Percentiles rank a stretch among this genome's conserved stretches.
Conservation (phyloP, 371 early-diverging fungal genomes). For the Mucor mucedo region DNA sequence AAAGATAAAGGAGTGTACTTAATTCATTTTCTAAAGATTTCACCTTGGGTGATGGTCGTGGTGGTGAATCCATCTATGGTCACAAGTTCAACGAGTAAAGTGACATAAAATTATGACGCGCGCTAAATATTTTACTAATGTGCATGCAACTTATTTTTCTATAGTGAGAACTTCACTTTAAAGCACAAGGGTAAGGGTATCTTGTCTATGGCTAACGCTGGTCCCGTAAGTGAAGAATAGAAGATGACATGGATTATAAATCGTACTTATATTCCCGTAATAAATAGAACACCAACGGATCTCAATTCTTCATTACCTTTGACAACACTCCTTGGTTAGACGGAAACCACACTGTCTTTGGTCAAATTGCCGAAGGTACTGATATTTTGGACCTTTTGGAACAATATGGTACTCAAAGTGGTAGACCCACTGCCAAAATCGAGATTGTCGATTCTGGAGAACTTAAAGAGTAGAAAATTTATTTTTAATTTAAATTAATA, state of each 20-base stretch:
- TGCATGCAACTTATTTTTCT: slow-evolving; percentile 2
- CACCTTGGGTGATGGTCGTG: slow-evolving; percentile 91
- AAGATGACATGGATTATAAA: neutral
- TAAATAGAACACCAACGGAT: slow-evolving; percentile 88
- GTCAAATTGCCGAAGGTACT: slow-evolving; percentile 82
- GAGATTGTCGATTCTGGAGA: slow-evolving; percentile 85
- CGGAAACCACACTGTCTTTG: slow-evolving; percentile 88
- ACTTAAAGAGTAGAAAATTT: slow-evolving; percentile 48
- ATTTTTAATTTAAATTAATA: neutral
- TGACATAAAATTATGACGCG: too few relatives aligned
- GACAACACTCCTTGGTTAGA: slow-evolving; percentile 85
- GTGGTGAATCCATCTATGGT: slow-evolving; percentile 96
- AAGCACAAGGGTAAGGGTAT: slow-evolving; percentile 85
- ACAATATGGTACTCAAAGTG: slow-evolving; percentile 68
- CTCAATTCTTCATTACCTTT: slow-evolving; percentile 96
- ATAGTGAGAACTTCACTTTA: slow-evolving; percentile 93
- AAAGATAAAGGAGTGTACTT: neutral
- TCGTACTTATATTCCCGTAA: neutral
- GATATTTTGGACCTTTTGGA: slow-evolving; percentile 87
- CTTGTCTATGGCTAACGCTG: slow-evolving; percentile 98
- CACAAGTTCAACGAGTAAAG: slow-evolving; percentile 88
- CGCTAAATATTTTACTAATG: neutral
- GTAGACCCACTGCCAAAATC: slow-evolving; percentile 69
- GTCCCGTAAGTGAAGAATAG: slow-evolving; percentile 56
- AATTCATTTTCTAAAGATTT: slow-evolving; percentile 68